These are phyloP conservation scores for Leccinum angustisporum DNA, from an alignment of 1,284 basidiomycete species.

Conservation along the genomic window DNA sequence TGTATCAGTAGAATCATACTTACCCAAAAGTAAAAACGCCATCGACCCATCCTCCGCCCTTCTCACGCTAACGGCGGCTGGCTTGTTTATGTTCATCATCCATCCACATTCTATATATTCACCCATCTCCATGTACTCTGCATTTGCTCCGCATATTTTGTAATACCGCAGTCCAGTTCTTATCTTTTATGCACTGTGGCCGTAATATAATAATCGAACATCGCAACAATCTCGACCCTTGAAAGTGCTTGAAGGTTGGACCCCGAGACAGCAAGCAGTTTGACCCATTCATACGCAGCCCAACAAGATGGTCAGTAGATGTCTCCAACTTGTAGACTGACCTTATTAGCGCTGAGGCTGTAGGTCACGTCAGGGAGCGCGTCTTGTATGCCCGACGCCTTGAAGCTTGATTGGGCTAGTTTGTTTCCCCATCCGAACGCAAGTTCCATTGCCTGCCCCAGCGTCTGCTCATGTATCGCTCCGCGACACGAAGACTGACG, in stretches of 20 bases:
- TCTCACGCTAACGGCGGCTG: slow-evolving; percentile 5
- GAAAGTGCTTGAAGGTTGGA: neutral
- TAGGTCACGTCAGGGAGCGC: neutral
- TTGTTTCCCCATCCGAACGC: neutral
- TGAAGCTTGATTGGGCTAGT: neutral
- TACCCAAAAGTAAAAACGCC: slow-evolving; percentile 8
- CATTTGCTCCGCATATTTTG: slow-evolving; percentile 11
- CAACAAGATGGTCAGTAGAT: neutral
- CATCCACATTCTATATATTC: slow-evolving; percentile 13
- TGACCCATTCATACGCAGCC: slow-evolving; percentile 1
- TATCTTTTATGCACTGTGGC: neutral
- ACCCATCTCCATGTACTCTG: neutral
- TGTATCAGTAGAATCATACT: slow-evolving; percentile 22
- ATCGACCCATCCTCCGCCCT: neutral
- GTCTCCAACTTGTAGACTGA: neutral
- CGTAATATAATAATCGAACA: slow-evolving; percentile 11
- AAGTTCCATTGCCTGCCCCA: neutral
- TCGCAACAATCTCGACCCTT: neutral
- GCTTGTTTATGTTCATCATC: neutral
- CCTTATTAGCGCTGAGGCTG: neutral
- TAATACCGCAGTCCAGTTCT: slow-evolving; percentile 3
- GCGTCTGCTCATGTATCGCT: neutral
- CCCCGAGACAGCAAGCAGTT: neutral
- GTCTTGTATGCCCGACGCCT: neutral
- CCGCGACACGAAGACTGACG: neutral